Evolutionary conservation across 371 early-diverging fungal species (phyloP).

Genomic region (Cokeromyces recurvatus): DNA sequence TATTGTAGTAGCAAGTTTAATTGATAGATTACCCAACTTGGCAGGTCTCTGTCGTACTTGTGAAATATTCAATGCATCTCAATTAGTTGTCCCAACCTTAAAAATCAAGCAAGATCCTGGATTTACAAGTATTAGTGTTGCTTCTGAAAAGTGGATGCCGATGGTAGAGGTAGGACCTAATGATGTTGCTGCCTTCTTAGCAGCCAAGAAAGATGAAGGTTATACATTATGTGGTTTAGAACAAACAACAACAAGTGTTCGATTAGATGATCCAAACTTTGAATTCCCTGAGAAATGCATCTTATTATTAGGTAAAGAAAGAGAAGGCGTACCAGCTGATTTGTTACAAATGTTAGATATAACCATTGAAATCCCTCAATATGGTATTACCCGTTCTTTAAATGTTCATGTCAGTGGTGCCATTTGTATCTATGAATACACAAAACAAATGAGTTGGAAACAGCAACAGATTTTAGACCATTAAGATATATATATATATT

Average conservation of each 20-base stretch:
- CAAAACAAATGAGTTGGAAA: slow-evolving; percentile 50
- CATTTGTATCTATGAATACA: slow-evolving; percentile 56
- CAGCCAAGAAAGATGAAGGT: slow-evolving; percentile 49
- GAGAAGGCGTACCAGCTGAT: slow-evolving; percentile 54
- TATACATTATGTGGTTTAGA: slow-evolving; percentile 63
- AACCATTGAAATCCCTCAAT: slow-evolving; percentile 63
- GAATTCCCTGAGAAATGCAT: slow-evolving; percentile 55
- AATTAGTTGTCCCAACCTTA: slow-evolving; percentile 32
- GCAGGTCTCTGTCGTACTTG: slow-evolving; percentile 63
- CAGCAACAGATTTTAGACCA: no score
- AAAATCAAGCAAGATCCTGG: slow-evolving; percentile 49
- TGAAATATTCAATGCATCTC: slow-evolving; percentile 63
- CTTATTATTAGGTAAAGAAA: slow-evolving; percentile 52
- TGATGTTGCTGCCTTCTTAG: slow-evolving; percentile 40
- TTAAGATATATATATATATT: no score
- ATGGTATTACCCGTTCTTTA: slow-evolving; percentile 55
- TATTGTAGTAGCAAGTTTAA: slow-evolving; percentile 58
- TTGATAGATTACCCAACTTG: slow-evolving; percentile 59
- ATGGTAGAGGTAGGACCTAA: slow-evolving; percentile 46
- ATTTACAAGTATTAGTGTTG: slow-evolving; percentile 54
- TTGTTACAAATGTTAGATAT: slow-evolving; percentile 54
- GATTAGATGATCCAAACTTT: slow-evolving; percentile 46
- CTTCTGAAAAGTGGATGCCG: slow-evolving; percentile 61
- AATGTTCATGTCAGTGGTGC: slow-evolving; percentile 68
- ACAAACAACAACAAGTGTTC: slow-evolving; percentile 57